Percentiles rank a stretch among this genome's conserved stretches.
Conservation (phyloP, 1,284 basidiomycete genomes). For the Bondarzewia mesenterica region DNA sequence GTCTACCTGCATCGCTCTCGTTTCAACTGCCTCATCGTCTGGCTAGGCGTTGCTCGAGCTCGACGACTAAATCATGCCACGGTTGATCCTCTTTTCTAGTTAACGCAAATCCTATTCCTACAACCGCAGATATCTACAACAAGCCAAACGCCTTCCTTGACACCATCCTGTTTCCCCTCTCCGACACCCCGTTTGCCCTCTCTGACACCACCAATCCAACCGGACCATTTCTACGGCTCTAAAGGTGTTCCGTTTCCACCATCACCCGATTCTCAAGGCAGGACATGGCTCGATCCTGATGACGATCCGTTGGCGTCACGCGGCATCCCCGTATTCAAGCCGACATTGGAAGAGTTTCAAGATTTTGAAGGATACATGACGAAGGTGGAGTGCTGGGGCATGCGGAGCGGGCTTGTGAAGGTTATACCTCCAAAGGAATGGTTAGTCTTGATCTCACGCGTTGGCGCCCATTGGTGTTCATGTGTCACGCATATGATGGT, state of each 20-base stretch:
- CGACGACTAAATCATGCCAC: no score
- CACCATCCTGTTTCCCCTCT: slow-evolving; percentile 46
- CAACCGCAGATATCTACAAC: slow-evolving; percentile 9
- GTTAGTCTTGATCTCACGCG: slow-evolving; percentile 34
- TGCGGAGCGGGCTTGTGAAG: slow-evolving; percentile 85
- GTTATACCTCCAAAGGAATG: slow-evolving; percentile 91
- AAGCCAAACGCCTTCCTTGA: slow-evolving; percentile 35
- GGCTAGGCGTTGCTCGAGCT: no score
- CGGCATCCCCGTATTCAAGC: slow-evolving; percentile 92
- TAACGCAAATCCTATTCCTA: background rate
- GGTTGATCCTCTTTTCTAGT: no score
- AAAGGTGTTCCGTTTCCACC: slow-evolving; percentile 43
- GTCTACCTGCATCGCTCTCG: background rate
- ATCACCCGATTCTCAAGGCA: slow-evolving; percentile 51
- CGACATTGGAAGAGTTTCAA: slow-evolving; percentile 79
- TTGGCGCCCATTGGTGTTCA: background rate
- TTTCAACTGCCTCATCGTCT: no score
- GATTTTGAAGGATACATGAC: slow-evolving; percentile 89
- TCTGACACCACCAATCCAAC: slow-evolving; percentile 47
- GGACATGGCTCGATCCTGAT: slow-evolving; percentile 63
- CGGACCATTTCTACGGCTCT: slow-evolving; percentile 73
- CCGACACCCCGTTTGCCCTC: slow-evolving; percentile 43
- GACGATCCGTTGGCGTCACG: slow-evolving; percentile 81
- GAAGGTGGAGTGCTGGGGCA: slow-evolving; percentile 81
- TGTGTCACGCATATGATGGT: background rate